Percentiles rank a stretch among this genome's conserved stretches.
Evolutionary conservation across 352 stramenopile genomes (phyloP).

Genomic region (Phytophthora melonis): DNA sequence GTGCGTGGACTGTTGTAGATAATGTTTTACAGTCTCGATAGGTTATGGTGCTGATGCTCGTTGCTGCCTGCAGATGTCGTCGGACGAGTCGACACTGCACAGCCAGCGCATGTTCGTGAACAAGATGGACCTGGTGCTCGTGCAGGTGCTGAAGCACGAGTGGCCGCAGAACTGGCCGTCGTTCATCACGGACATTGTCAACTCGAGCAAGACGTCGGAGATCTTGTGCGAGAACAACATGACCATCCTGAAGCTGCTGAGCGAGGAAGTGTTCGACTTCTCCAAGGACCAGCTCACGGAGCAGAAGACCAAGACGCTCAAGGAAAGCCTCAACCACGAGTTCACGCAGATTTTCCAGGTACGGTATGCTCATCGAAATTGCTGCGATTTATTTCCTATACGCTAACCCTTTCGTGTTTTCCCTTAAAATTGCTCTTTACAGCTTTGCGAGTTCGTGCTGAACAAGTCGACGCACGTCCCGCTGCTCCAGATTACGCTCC

Average conservation of each 20-base stretch:
- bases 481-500: constrained; percentile 96
- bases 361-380: neutral
- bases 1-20: constrained; percentile 45
- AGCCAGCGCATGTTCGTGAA: constrained; percentile 95
- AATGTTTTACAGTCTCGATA: neutral
- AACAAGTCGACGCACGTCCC: constrained; percentile 93
- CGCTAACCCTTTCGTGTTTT: constrained; percentile 16
- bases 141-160: constrained; percentile 99
- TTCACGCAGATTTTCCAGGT: constrained; percentile 98
- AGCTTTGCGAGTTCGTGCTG: constrained; percentile 98
- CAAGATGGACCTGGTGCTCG: constrained; percentile 98
- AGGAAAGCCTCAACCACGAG: constrained; percentile 98
- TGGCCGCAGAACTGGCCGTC: constrained; percentile 99
- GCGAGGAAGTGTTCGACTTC: constrained; percentile 99
- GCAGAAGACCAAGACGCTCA: constrained; percentile 98
- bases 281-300: constrained; percentile 98
- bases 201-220: constrained; percentile 95
- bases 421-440: constrained; percentile 9
- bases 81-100: constrained; percentile 89
- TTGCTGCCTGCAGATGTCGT: constrained; percentile 75
- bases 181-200: constrained; percentile 98
- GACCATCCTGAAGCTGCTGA: constrained; percentile 99
- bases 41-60: neutral
- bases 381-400: neutral
- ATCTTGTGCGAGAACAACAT: constrained; percentile 99